Percentiles rank a stretch among this genome's conserved stretches.
phyloP scores from a whole-genome alignment of 2,329 filamentous ascomycete genomes.

The Trichoderma arundinaceum region DNA sequence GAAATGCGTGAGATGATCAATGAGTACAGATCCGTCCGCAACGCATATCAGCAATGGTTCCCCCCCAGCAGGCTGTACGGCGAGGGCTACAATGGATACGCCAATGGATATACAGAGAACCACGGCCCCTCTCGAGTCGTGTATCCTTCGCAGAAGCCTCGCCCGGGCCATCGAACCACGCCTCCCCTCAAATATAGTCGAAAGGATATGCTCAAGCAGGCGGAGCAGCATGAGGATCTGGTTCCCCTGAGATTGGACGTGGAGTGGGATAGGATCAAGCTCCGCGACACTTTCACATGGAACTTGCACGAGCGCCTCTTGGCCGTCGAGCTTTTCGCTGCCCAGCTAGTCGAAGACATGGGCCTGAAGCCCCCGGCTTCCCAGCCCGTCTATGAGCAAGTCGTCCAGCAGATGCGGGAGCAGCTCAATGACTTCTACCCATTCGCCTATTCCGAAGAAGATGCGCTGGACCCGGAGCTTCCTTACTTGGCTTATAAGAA shows the following conservation, averaged over 20 bases:
- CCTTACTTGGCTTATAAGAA: slow-evolving; percentile 97
- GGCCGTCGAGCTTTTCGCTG: slow-evolving; percentile 79
- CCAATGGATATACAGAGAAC: slow-evolving; percentile 81
- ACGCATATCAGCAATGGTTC: slow-evolving; percentile 61
- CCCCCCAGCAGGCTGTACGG: slow-evolving; percentile 65
- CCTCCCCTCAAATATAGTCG: slow-evolving; percentile 74
- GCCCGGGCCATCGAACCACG: slow-evolving; percentile 77
- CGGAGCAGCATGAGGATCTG: slow-evolving; percentile 88
- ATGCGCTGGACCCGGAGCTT: slow-evolving; percentile 84
- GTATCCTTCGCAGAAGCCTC: slow-evolving; percentile 78
- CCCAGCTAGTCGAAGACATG: slow-evolving; percentile 90
- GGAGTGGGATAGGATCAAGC: slow-evolving; percentile 92
- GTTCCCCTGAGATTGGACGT: slow-evolving; percentile 91
- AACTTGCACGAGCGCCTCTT: slow-evolving; percentile 92
- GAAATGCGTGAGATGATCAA: slow-evolving; percentile 70
- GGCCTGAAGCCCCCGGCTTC: slow-evolving; percentile 74
- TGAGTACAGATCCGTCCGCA: slow-evolving; percentile 69
- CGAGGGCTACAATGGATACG: slow-evolving; percentile 85
- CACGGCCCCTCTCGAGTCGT: slow-evolving; percentile 68
- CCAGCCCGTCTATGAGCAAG: slow-evolving; percentile 66
- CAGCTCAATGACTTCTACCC: slow-evolving; percentile 94
- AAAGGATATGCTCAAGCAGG: slow-evolving; percentile 83
- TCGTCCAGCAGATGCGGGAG: slow-evolving; percentile 76
- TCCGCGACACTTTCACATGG: slow-evolving; percentile 98
- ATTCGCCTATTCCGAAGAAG: slow-evolving; percentile 86